Conservation (phyloP, 2,329 filamentous ascomycete species). For the Trichoderma koningiopsis region DNA sequence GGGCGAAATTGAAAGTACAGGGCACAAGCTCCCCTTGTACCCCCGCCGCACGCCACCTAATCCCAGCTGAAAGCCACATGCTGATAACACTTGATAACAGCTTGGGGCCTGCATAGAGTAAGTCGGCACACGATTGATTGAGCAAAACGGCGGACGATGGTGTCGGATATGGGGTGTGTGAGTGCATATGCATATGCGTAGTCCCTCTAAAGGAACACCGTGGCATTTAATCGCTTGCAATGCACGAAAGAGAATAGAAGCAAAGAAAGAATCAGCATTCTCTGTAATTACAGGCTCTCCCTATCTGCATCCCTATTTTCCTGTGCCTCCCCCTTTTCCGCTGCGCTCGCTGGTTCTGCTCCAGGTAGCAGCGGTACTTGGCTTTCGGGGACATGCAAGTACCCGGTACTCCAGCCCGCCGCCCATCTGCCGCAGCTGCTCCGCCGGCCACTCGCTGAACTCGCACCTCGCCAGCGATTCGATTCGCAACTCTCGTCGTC, state of each 20-base stretch:
- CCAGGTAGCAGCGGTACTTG: neutral
- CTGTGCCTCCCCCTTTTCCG: neutral
- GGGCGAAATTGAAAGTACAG: neutral
- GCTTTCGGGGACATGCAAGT: neutral
- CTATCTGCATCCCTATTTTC: neutral
- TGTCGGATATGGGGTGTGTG: neutral
- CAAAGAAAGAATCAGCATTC: neutral
- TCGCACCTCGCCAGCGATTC: neutral
- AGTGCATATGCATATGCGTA: neutral
- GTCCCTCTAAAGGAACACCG: conserved; percentile 1
- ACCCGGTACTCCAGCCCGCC: neutral
- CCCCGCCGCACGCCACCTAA: neutral
- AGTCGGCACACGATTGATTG: conserved; percentile 6
- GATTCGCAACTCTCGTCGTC: conserved; percentile 1
- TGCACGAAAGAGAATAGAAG: neutral
- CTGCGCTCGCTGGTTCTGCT: neutral
- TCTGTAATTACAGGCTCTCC: neutral
- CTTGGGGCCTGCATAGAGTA: neutral
- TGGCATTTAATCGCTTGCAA: conserved; percentile 5
- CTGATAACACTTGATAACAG: neutral
- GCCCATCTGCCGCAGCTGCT: conserved; percentile 19
- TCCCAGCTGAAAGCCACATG: neutral
- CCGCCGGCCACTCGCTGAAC: conserved; percentile 16
- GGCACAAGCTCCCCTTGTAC: neutral
- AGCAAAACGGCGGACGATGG: neutral